Evolutionary conservation across 257 asterid species (phyloP).

Genomic region (Marsdenia floribunda): DNA sequence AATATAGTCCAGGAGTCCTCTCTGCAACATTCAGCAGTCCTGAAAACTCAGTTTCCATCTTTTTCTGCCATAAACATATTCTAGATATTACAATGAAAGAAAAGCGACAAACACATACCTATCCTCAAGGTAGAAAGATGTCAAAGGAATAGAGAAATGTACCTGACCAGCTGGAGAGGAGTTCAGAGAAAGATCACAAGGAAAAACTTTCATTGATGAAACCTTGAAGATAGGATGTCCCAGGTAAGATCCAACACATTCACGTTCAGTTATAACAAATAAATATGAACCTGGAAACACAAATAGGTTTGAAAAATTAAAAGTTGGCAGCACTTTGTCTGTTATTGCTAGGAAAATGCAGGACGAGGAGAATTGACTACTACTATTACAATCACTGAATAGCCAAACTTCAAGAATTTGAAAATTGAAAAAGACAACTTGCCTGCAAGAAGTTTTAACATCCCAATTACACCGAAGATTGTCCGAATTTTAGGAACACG

Average conservation of each 20-base stretch:
- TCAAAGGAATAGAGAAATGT: slow-evolving; percentile 7
- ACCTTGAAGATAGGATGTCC: slow-evolving; percentile 80
- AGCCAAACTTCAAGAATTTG: neutral
- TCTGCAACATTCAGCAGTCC: slow-evolving; percentile 63
- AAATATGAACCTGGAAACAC: slow-evolving; percentile 65
- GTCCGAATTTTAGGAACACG: slow-evolving; percentile 64
- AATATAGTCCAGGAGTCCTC: slow-evolving; percentile 69
- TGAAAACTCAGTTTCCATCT: slow-evolving; percentile 67
- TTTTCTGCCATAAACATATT: slow-evolving; percentile 48
- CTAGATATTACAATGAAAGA: slow-evolving; percentile 19
- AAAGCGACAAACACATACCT: slow-evolving; percentile 15
- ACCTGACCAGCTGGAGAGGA: slow-evolving; percentile 74
- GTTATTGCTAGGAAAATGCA: slow-evolving; percentile 3
- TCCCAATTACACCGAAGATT: slow-evolving; percentile 79
- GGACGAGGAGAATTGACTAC: neutral
- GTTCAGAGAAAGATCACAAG: slow-evolving; percentile 73
- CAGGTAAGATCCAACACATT: slow-evolving; percentile 67
- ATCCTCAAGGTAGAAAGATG: slow-evolving; percentile 20
- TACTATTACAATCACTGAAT: neutral
- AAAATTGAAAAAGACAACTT: slow-evolving; percentile 28
- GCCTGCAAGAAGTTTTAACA: slow-evolving; percentile 75
- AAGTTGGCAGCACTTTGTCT: slow-evolving; percentile 8
- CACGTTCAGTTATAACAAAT: slow-evolving; percentile 70
- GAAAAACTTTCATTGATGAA: slow-evolving; percentile 64
- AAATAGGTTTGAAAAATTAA: neutral